Percentiles rank a stretch among this genome's conserved stretches.
These are phyloP conservation scores for Urochloa ruziziensis DNA, from an alignment of 176 grass and related monocot genomes.

Conservation along the genomic window DNA sequence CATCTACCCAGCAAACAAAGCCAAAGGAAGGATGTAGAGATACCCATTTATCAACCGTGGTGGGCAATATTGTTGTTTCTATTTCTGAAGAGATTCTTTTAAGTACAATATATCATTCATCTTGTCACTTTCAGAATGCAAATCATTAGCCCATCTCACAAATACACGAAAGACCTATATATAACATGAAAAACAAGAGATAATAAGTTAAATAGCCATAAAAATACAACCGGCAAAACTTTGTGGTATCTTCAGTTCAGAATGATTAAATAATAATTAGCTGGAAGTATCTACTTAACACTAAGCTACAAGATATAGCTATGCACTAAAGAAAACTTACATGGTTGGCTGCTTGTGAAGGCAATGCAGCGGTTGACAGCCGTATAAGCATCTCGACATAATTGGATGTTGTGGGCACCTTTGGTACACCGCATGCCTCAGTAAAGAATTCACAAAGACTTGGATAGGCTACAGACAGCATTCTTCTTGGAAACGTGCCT, in stretches of 20 bases:
- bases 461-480: constrained; percentile 65
- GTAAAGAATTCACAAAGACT: constrained; percentile 85
- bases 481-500: constrained; percentile 50
- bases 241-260: background rate
- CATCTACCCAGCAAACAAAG: constrained; percentile 88
- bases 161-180: constrained; percentile 77
- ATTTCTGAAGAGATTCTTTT: constrained; percentile 79
- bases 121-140: constrained; percentile 47
- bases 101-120: constrained; percentile 57
- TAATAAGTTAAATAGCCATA: constrained; percentile 6
- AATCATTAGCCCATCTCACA: constrained; percentile 75
- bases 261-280: constrained; percentile 17
- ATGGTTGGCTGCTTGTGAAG: constrained; percentile 65
- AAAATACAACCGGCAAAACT: background rate
- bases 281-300: background rate
- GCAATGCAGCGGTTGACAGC: constrained; percentile 60
- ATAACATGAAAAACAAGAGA: background rate
- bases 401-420: constrained; percentile 50
- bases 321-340: constrained; percentile 49
- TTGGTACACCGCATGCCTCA: constrained; percentile 56
- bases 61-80: constrained; percentile 81
- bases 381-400: constrained; percentile 75
- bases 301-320: background rate
- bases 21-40: constrained; percentile 93
- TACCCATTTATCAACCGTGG: constrained; percentile 83